phyloP scores from a whole-genome alignment of 139 green algal genomes.

The Eudorina sp. region DNA sequence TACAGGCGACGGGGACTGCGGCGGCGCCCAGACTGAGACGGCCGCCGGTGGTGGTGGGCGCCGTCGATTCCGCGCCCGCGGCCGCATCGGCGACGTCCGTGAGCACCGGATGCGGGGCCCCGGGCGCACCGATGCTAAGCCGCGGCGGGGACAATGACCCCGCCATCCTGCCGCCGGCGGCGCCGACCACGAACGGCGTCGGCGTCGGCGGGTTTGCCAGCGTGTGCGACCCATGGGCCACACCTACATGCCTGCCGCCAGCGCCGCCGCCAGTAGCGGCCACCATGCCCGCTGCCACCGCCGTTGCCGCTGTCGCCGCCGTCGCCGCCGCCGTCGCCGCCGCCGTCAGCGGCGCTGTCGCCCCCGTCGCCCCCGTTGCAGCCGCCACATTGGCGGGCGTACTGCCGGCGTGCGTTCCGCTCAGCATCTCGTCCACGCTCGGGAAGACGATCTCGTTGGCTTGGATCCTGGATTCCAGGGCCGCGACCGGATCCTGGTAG shows the following conservation, averaged over 20 bases:
- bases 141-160: background rate
- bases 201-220: background rate
- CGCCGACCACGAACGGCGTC: too few species aligned
- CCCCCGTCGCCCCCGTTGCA: too few species aligned
- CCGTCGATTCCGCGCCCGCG: background rate
- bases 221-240: background rate
- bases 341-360: background rate
- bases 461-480: slow-evolving; percentile 29
- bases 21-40: too few species aligned
- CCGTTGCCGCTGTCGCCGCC: background rate
- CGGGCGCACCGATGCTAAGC: background rate
- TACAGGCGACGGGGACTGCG: background rate
- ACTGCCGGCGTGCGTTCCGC: background rate
- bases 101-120: background rate
- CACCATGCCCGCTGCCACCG: background rate
- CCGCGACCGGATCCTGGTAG: slow-evolving; percentile 17
- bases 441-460: slow-evolving; percentile 40
- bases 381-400: background rate
- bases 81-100: background rate
- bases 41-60: background rate
- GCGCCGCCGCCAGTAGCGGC: background rate
- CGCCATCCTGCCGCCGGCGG: background rate
- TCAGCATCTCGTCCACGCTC: background rate
- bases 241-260: background rate
- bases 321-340: background rate